Evolutionary conservation across 345 rosid species (phyloP).

Genomic region (Linum lewisii): DNA sequence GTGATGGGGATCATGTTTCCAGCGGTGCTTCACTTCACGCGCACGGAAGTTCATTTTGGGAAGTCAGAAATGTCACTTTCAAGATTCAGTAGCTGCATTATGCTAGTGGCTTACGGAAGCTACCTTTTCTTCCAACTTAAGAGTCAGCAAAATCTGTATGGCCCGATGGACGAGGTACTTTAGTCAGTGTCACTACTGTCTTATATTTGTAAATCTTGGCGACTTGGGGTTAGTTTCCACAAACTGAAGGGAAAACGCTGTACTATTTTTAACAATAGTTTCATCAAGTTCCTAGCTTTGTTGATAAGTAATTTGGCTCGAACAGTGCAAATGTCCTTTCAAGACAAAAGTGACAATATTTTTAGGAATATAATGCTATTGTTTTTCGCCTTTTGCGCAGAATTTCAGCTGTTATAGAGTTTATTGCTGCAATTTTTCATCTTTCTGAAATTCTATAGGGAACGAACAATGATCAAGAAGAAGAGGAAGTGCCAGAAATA

Average conservation of each 20-base stretch:
- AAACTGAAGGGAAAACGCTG: not conserved
- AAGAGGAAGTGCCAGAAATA: slow-evolving; percentile 35
- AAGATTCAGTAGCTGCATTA: slow-evolving; percentile 41
- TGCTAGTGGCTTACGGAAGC: slow-evolving; percentile 43
- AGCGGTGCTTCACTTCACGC: slow-evolving; percentile 44
- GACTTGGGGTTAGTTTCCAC: not conserved
- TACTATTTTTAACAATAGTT: not conserved
- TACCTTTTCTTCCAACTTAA: slow-evolving; percentile 40
- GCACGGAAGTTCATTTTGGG: slow-evolving; percentile 35
- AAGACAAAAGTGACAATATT: not conserved
- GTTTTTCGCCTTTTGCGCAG: not conserved
- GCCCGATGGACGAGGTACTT: slow-evolving; percentile 23
- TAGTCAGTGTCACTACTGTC: not conserved
- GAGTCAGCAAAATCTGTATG: slow-evolving; percentile 18
- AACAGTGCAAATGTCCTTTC: not conserved
- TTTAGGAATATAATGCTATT: not conserved
- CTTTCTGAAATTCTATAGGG: not conserved
- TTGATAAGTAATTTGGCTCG: not conserved
- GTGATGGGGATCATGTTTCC: slow-evolving; percentile 40
- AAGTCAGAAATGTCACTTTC: slow-evolving; percentile 47
- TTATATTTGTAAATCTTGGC: not conserved
- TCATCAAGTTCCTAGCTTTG: not conserved
- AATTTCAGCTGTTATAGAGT: not conserved
- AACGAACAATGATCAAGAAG: slow-evolving; percentile 15
- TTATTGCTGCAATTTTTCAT: not conserved